Conservation (phyloP, 2,329 filamentous ascomycete species). For the Sodiomyces alkalinus region DNA sequence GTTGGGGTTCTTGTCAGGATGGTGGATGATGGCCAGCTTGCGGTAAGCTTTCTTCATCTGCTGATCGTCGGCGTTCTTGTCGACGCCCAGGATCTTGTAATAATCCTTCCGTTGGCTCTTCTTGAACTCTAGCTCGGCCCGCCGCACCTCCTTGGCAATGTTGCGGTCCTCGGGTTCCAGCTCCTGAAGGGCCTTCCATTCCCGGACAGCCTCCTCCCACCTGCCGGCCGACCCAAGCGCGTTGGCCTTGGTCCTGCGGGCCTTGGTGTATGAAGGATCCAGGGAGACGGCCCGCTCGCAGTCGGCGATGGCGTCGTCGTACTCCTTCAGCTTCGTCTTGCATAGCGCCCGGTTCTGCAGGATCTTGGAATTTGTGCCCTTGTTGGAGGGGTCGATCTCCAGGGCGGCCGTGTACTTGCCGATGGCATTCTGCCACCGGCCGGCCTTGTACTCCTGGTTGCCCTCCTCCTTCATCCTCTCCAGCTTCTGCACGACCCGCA, state of each 20-base stretch:
- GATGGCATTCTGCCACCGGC: conserved; percentile 64
- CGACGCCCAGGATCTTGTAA: conserved; percentile 87
- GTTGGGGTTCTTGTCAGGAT: conserved; percentile 94
- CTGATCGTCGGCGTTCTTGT: conserved; percentile 69
- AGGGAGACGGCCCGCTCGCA: conserved; percentile 72
- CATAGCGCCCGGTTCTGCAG: conserved; percentile 87
- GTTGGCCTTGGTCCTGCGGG: conserved; percentile 85
- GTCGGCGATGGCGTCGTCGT: conserved; percentile 66
- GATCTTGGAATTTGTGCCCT: conserved; percentile 86
- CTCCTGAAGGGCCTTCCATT: conserved; percentile 78
- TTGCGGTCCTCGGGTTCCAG: conserved; percentile 66
- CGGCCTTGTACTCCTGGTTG: conserved; percentile 77
- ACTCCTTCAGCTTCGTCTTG: conserved; percentile 71
- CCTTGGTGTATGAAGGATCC: conserved; percentile 77
- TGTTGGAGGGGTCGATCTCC: conserved; percentile 74
- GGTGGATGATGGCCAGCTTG: conserved; percentile 83
- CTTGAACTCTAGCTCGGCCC: conserved; percentile 89
- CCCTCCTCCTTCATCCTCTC: conserved; percentile 90
- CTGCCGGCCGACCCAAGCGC: conserved; percentile 70
- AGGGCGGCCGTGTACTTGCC: conserved; percentile 74
- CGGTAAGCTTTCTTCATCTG: conserved; percentile 96
- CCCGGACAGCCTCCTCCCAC: conserved; percentile 83
- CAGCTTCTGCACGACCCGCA: conserved; percentile 81
- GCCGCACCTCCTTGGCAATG: conserved; percentile 71
- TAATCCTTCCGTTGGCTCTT: conserved; percentile 96